Evolutionary conservation across 2,329 filamentous ascomycete species (phyloP).

Genomic region (Aureobasidium sp.): DNA sequence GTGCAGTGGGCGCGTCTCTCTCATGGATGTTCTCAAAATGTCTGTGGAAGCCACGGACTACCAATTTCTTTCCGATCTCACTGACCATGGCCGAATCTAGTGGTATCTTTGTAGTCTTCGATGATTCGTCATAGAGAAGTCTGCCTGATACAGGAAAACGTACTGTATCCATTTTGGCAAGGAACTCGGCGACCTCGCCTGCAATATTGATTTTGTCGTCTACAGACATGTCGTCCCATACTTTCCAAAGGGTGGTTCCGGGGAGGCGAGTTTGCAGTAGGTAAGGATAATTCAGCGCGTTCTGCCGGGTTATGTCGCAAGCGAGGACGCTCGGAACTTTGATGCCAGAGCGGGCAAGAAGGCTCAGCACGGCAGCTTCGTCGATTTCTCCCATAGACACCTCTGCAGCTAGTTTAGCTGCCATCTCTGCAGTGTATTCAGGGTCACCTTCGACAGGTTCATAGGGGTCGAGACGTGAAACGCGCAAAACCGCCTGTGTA

Average conservation of each 20-base stretch:
- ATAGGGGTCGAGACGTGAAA: not conserved
- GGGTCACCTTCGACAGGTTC: too few relatives aligned
- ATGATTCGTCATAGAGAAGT: not conserved
- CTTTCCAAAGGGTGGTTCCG: not conserved
- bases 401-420: too few relatives aligned
- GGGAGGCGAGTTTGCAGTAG: not conserved
- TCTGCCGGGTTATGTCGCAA: not conserved
- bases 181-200: not conserved
- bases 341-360: not conserved
- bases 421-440: too few relatives aligned
- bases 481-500: not conserved
- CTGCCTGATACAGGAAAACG: not conserved
- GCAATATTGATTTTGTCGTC: not conserved
- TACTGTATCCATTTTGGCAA: not conserved
- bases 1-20: not conserved
- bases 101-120: not conserved
- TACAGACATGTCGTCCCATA: not conserved
- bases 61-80: not conserved
- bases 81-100: not conserved
- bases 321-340: not conserved
- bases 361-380: not conserved
- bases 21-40: too few relatives aligned
- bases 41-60: not conserved
- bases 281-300: not conserved
- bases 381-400: not conserved